Evolutionary conservation across 352 stramenopile genomes (phyloP), one percentile per base, ranked within the genome.

Genomic region (Globisporangium paroecandrum): DNA sequence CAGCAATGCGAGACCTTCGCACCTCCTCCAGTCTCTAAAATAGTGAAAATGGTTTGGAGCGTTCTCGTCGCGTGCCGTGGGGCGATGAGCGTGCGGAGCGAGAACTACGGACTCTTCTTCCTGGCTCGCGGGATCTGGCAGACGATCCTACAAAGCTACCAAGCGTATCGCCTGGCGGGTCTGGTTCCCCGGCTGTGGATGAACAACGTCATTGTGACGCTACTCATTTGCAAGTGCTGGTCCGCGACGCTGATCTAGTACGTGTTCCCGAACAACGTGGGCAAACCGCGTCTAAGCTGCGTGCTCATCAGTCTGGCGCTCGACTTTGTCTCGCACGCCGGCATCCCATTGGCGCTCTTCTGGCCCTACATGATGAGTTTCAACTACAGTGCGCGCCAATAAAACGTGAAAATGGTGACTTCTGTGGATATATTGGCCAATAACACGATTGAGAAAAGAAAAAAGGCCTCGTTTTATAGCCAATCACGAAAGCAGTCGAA

Each of bases 161-260:
- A 82, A 63, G 73, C 70, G 5, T 71, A 73, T 22, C 66, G 68
- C 3, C 72, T 79, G 65, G 78, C 73, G 51, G 62, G 49, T 43
- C 69, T 74, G 25, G 34, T 79, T 0, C 68, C 75, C 43, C 61
- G 63, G 18, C 12, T 69, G 18, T 77, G 70, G 65, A 46, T 82
- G 12, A 79, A 79, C 20, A 71, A 72, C 3, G 73, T 77, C 10
- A 79, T 79, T 60, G 73, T 79, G 2, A 15, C 41, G 22, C 63
- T 79, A 8, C 61, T 82, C 2, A 68, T 77, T 24, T 9, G 73
- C 0, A 79, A 79, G 32, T 82, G 73, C 32, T 82, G 68, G 70
- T 79, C 70, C 2, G 63, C 62, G 10, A 24, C 49, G 34, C 22
- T 58, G 29, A 22, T 53, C 7, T 15, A 57, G 7, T 68, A 7